Base-by-base conservation (phyloP, 129 eudicot genomes). In the Saposhnikovia divaricata region DNA sequence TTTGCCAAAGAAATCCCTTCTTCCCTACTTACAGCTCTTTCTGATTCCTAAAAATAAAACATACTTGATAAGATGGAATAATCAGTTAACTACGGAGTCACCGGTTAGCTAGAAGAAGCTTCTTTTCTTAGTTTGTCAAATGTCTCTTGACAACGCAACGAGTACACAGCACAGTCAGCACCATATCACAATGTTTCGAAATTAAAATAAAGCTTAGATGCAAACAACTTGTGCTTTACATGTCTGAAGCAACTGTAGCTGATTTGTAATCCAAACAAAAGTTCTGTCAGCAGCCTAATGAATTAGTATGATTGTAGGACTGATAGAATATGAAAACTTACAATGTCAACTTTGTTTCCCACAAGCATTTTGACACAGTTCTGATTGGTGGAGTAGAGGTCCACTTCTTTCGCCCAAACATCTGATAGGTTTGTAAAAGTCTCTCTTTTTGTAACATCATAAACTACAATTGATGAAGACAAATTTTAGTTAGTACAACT, bases 351-450 rank as follows among this genome's bases (percentile, higher is more conserved):
- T 92, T 94, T 94, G 85, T 94, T 94, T 48, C 97, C 98, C 37
- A 94, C 97, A 76, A 94, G 98, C 98, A 94, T 90, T 90, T 94
- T 94, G 80, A 94, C 82, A 77, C 98, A 94, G 79, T 91, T 93
- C 82, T 87, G 92, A 85, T 91, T 90, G 37, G 96, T 91, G 78
- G 97, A 90, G 85, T 91, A 86, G 48, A 91, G 92, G 5, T 94
- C 93, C 79, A 92, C 80, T 81, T 94, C 97, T 84, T 94, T 91
- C 13, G 94, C 98, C 98, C 98, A 94, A 59, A 94, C 85, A 76
- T 91, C 96, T 38, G 92, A 90, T 85, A 94, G 51, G 83, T 94
- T 94, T 38, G 91, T 91, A 80, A 90, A 94, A 27, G 93, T 91
- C 25, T 94, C 98, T 81, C 98, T 91, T 86, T 90, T 87, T 76